phyloP scores from a whole-genome alignment of 169 alveolate genomes.

The Eimeria necatrix region DNA sequence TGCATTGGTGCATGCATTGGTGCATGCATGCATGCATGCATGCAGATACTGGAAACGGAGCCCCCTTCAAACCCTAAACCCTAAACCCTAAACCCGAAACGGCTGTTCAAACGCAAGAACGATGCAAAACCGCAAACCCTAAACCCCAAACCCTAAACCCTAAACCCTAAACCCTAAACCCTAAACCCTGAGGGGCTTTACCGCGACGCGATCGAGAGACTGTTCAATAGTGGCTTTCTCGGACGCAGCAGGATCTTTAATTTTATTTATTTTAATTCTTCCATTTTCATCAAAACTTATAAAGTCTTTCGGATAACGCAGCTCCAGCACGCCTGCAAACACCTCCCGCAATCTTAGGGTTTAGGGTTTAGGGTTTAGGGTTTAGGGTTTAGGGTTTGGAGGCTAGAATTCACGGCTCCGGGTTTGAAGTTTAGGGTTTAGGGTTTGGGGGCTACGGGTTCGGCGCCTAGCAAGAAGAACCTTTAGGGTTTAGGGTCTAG shows the following conservation, averaged over 20 bases:
- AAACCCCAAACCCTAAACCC: no score
- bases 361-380: no score
- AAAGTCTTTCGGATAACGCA: slow-evolving; percentile 15
- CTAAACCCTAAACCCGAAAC: no score
- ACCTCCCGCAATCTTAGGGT: not conserved
- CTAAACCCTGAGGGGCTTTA: not conserved
- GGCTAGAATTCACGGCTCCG: no score
- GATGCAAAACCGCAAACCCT: no score
- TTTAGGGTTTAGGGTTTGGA: no score
- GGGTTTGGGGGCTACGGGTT: no score
- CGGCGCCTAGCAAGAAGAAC: not conserved
- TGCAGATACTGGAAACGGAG: no score
- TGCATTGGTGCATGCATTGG: not conserved
- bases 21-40: slow-evolving; percentile 9
- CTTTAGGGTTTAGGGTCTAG: not conserved
- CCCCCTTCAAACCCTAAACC: no score
- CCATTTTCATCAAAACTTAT: slow-evolving; percentile 7
- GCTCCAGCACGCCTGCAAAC: slow-evolving; percentile 43
- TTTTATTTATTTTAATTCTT: not conserved
- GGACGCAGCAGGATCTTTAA: not conserved
- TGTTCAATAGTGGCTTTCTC: slow-evolving; percentile 5
- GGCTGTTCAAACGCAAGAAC: not conserved
- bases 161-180: no score
- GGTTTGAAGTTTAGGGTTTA: no score
- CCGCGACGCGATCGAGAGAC: not conserved